Conservation (phyloP, 2,329 filamentous ascomycete genomes). For the Colletotrichum cuscutae region DNA sequence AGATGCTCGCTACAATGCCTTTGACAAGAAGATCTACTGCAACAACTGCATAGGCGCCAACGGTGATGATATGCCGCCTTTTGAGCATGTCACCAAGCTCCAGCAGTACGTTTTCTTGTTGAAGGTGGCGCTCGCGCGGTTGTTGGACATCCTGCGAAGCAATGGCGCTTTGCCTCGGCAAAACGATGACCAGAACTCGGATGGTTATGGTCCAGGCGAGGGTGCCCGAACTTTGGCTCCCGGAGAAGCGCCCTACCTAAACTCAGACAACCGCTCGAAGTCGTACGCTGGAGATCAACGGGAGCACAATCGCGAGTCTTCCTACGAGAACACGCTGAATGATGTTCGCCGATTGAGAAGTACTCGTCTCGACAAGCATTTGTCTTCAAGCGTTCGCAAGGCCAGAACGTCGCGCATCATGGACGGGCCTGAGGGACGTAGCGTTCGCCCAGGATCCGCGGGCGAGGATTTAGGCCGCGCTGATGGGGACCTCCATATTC, state of each 20-base stretch:
- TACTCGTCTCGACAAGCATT: slow-evolving; percentile 91
- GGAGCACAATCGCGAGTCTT: slow-evolving; percentile 75
- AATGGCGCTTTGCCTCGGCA: slow-evolving; percentile 83
- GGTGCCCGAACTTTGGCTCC: slow-evolving; percentile 48
- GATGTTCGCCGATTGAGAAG: slow-evolving; percentile 93
- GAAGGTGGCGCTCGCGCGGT: slow-evolving; percentile 87
- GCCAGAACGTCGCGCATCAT: slow-evolving; percentile 92
- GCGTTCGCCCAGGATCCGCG: slow-evolving; percentile 76
- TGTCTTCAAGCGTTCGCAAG: slow-evolving; percentile 92
- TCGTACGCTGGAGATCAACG: slow-evolving; percentile 72
- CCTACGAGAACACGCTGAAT: slow-evolving; percentile 94
- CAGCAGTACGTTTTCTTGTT: slow-evolving; percentile 96
- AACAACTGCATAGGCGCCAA: slow-evolving; percentile 69
- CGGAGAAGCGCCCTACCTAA: slow-evolving; percentile 56
- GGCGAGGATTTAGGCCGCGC: slow-evolving; percentile 68
- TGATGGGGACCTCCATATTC: slow-evolving; percentile 75
- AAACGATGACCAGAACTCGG: slow-evolving; percentile 76
- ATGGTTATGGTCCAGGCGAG: slow-evolving; percentile 74
- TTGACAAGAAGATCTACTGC: slow-evolving; percentile 78
- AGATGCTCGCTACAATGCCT: slow-evolving; percentile 77
- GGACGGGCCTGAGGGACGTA: slow-evolving; percentile 80
- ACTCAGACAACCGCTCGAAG: slow-evolving; percentile 77
- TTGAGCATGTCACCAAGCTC: slow-evolving; percentile 83
- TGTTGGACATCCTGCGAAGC: slow-evolving; percentile 86
- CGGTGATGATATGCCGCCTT: slow-evolving; percentile 62